Evolutionary conservation across 352 stramenopile genomes (phyloP).

Genomic region (Globisporangium uncinulatum): DNA sequence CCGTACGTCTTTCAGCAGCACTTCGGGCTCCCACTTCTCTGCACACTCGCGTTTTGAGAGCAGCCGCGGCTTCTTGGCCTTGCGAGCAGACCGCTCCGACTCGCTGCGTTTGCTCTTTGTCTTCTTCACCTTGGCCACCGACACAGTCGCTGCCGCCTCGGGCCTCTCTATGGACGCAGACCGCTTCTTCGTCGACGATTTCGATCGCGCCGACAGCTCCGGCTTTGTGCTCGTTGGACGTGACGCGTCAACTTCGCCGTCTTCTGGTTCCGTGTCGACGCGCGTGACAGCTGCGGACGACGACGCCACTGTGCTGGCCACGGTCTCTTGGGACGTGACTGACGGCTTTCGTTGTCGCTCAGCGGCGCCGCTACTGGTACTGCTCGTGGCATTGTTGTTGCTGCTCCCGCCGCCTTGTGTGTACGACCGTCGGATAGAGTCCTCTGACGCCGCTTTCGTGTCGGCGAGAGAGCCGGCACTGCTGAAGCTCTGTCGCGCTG

Average conservation of each 20-base stretch:
- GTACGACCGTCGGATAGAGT: conserved; percentile 35
- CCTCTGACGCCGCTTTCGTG: conserved; percentile 14
- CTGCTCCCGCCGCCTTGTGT: conserved; percentile 16
- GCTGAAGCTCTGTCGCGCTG: conserved; percentile 32
- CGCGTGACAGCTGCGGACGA: conserved; percentile 10
- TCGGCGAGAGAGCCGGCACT: conserved; percentile 6
- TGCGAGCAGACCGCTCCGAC: conserved; percentile 3
- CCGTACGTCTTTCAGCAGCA: conserved; percentile 65
- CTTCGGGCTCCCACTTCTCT: conserved; percentile 80
- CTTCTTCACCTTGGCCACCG: conserved; percentile 31
- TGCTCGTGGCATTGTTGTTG: conserved; percentile 3
- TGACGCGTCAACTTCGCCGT: conserved; percentile 34
- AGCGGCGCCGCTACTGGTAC: conserved; percentile 1
- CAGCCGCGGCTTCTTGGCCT: conserved; percentile 18
- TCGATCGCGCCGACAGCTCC: conserved; percentile 5
- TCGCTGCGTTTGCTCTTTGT: conserved; percentile 13
- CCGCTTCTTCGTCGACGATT: conserved; percentile 25
- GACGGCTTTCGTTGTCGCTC: conserved; percentile 32
- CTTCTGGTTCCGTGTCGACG: conserved; percentile 37
- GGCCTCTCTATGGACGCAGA: conserved; percentile 19
- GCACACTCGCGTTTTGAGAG: conserved; percentile 47
- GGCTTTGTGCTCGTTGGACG: conserved; percentile 6
- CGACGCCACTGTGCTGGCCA: not conserved
- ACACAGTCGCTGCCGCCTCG: conserved; percentile 2
- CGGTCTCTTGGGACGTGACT: conserved; percentile 17